Evolutionary conservation across 805 yeast genomes (phyloP).

Genomic region (Barnettozyma pratensis): DNA sequence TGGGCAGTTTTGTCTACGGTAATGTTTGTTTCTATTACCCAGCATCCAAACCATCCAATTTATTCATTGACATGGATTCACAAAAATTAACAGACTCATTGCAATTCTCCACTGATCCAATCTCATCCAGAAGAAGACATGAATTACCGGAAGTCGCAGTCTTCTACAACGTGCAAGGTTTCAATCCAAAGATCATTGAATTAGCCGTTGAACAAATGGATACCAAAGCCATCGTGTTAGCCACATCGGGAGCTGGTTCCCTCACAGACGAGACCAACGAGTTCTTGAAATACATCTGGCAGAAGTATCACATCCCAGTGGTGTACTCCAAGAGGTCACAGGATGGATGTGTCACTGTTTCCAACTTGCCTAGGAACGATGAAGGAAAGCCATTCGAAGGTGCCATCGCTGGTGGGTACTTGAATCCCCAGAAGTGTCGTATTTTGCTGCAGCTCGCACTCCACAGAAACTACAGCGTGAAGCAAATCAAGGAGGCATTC

Average conservation of each 20-base stretch:
- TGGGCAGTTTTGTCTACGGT: slow-evolving; percentile 65
- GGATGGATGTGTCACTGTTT: slow-evolving; percentile 64
- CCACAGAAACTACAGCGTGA: slow-evolving; percentile 28
- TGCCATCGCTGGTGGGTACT: slow-evolving; percentile 57
- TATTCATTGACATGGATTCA: slow-evolving; percentile 33
- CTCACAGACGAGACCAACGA: slow-evolving; percentile 46
- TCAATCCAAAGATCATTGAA: slow-evolving; percentile 43
- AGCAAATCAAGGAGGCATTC: slow-evolving; percentile 34
- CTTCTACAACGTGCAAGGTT: slow-evolving; percentile 57
- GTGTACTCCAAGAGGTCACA: slow-evolving; percentile 62
- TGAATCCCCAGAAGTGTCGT: slow-evolving; percentile 62
- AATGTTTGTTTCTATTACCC: slow-evolving; percentile 63
- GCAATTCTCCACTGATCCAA: slow-evolving; percentile 22
- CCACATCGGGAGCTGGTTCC: slow-evolving; percentile 72
- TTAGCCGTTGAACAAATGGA: slow-evolving; percentile 40
- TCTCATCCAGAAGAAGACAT: slow-evolving; percentile 22
- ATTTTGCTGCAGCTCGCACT: slow-evolving; percentile 52
- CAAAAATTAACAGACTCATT: slow-evolving; percentile 13
- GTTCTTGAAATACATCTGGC: slow-evolving; percentile 34
- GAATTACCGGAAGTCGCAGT: slow-evolving; percentile 44
- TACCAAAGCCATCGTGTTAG: slow-evolving; percentile 54
- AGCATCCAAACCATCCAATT: slow-evolving; percentile 48
- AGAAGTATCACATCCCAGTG: slow-evolving; percentile 43
- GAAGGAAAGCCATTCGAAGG: slow-evolving; percentile 32
- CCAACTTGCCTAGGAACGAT: slow-evolving; percentile 17